A percentile compares a stretch with the other conserved stretches of the same genome.
phyloP scores from a whole-genome alignment of 163 green algal genomes.

The Smithsoniella earleae region DNA sequence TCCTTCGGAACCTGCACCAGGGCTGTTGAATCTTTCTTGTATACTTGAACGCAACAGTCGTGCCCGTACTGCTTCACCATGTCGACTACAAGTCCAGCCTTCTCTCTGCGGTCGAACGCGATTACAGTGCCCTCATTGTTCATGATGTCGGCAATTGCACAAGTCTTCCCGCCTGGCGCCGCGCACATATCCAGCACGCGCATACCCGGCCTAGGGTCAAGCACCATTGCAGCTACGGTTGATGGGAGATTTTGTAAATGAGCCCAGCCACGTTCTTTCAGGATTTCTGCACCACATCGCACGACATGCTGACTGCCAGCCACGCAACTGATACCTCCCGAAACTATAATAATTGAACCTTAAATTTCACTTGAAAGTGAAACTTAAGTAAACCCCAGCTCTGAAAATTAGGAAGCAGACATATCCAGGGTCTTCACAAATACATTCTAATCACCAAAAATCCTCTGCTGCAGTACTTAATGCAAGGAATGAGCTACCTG shows the following conservation, averaged over 20 bases:
- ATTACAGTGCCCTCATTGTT: conserved; percentile 40
- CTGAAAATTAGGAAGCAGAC: background rate
- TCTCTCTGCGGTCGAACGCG: conserved; percentile 75
- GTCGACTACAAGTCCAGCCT: conserved; percentile 45
- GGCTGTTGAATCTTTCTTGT: conserved; percentile 68
- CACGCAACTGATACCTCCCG: too few species aligned
- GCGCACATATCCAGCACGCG: conserved; percentile 84
- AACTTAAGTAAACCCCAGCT: background rate
- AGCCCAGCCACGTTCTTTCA: background rate
- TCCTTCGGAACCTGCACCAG: conserved; percentile 33
- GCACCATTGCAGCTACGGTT: conserved; percentile 59
- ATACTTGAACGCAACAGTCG: conserved; percentile 57
- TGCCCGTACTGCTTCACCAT: conserved; percentile 54
- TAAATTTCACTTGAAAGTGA: background rate
- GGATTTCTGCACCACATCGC: conserved; percentile 19
- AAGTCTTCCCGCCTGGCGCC: conserved; percentile 74
- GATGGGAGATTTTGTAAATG: conserved; percentile 73
- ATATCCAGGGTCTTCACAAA: background rate
- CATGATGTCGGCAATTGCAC: conserved; percentile 75
- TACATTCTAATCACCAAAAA: too few species aligned
- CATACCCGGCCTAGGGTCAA: conserved; percentile 53
- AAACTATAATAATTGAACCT: too few species aligned
- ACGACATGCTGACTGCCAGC: too few species aligned
- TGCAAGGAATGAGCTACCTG: too few species aligned
- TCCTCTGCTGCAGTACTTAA: too few species aligned